phyloP scores from a whole-genome alignment of 2,329 filamentous ascomycete species.

The Scopulariopsis brevicaulis region DNA sequence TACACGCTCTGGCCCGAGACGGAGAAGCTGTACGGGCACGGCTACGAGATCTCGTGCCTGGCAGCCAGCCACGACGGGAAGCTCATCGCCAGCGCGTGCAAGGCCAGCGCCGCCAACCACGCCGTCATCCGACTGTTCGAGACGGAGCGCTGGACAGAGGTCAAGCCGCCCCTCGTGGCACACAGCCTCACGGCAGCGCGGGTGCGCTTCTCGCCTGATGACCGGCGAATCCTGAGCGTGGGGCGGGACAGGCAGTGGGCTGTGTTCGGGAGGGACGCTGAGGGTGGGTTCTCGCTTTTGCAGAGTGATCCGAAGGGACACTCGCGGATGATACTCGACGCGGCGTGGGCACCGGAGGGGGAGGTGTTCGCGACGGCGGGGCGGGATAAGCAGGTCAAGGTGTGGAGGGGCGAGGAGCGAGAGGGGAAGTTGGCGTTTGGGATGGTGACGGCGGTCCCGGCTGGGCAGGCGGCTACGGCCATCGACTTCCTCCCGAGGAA shows the following conservation, averaged over 20 bases:
- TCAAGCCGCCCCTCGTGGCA: slow-evolving; percentile 70
- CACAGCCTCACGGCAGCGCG: slow-evolving; percentile 81
- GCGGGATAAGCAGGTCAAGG: slow-evolving; percentile 72
- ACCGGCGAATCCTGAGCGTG: slow-evolving; percentile 69
- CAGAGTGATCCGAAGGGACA: slow-evolving; percentile 75
- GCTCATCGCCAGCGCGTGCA: slow-evolving; percentile 83
- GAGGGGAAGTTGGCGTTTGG: slow-evolving; percentile 28
- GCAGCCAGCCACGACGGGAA: slow-evolving; percentile 64
- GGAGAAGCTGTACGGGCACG: slow-evolving; percentile 96
- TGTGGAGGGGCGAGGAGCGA: slow-evolving; percentile 42
- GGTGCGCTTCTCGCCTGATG: slow-evolving; percentile 67
- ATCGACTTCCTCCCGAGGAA: slow-evolving; percentile 48
- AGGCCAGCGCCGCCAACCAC: slow-evolving; percentile 84
- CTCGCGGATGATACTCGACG: slow-evolving; percentile 82
- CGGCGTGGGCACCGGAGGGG: slow-evolving; percentile 60
- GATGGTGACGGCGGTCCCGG: slow-evolving; percentile 39
- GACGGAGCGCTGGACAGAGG: slow-evolving; percentile 75
- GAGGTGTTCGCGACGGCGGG: slow-evolving; percentile 74
- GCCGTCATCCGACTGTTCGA: slow-evolving; percentile 90
- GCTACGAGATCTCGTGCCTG: slow-evolving; percentile 88
- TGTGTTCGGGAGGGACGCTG: slow-evolving; percentile 49
- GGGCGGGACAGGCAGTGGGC: slow-evolving; percentile 89
- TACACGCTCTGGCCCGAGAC: slow-evolving; percentile 92
- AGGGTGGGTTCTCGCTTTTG: slow-evolving; percentile 40
- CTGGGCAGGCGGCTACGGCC: slow-evolving; percentile 55